Percentiles rank a stretch among this genome's conserved stretches.
Conservation (phyloP, 768 basidiomycete species). For the Lentinula guzmanii region DNA sequence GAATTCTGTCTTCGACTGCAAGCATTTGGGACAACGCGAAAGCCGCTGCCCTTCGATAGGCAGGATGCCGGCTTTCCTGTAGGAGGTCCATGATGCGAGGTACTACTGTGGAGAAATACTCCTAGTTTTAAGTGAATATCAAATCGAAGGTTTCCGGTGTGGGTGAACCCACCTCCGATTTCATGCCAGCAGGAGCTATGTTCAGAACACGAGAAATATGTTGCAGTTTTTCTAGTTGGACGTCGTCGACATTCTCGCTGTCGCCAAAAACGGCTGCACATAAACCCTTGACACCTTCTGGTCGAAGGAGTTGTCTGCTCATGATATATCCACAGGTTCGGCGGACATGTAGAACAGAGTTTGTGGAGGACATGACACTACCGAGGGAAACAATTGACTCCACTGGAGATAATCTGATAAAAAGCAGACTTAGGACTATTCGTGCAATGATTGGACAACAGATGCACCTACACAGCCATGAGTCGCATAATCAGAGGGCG, state of each 20-base stretch:
- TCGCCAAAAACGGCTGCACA: slow-evolving; percentile 67
- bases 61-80: slow-evolving; percentile 29
- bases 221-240: slow-evolving; percentile 65
- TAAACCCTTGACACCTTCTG: slow-evolving; percentile 65
- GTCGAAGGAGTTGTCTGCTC: slow-evolving; percentile 63
- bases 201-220: slow-evolving; percentile 60
- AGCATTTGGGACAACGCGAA: slow-evolving; percentile 68
- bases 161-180: slow-evolving; percentile 41
- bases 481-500: slow-evolving; percentile 51
- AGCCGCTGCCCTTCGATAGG: slow-evolving; percentile 56
- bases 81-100: slow-evolving; percentile 53
- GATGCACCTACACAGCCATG: slow-evolving; percentile 51
- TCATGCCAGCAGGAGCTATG: slow-evolving; percentile 52
- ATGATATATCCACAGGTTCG: slow-evolving; percentile 59
- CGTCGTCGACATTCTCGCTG: slow-evolving; percentile 44
- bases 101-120: slow-evolving; percentile 51
- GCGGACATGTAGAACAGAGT: slow-evolving; percentile 44
- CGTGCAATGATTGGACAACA: slow-evolving; percentile 8
- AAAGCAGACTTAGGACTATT: slow-evolving; percentile 43
- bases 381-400: slow-evolving; percentile 65
- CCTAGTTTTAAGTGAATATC: slow-evolving; percentile 29
- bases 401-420: slow-evolving; percentile 59
- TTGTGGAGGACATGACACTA: slow-evolving; percentile 41
- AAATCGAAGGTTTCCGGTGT: not conserved
- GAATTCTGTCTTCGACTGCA: slow-evolving; percentile 21